A percentile compares a stretch with the other conserved stretches of the same genome.
Evolutionary conservation across 2,329 filamentous ascomycete species (phyloP).

Genomic region (Parastagonospora avenae): DNA sequence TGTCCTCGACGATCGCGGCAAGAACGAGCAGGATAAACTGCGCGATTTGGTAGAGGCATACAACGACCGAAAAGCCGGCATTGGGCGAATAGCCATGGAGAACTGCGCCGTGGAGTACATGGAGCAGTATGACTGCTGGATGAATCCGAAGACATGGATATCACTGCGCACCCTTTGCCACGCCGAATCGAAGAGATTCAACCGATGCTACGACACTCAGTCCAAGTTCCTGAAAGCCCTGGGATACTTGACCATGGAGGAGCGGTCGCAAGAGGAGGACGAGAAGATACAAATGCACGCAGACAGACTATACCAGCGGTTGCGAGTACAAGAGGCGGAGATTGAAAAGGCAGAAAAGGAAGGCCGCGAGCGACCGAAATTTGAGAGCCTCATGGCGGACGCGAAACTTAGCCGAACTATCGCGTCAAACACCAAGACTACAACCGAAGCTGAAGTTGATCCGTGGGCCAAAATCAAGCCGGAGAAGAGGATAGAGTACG

Average conservation of each 20-base stretch:
- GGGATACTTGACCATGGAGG: constrained; percentile 76
- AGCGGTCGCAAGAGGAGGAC: constrained; percentile 73
- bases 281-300: constrained; percentile 90
- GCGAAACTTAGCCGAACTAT: constrained; percentile 35
- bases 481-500: constrained; percentile 35
- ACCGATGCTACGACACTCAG: constrained; percentile 89
- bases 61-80: constrained; percentile 78
- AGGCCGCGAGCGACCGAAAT: constrained; percentile 60
- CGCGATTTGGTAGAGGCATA: constrained; percentile 79
- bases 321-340: constrained; percentile 79
- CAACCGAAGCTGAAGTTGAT: constrained; percentile 18
- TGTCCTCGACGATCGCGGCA: constrained; percentile 70
- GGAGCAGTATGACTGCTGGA: constrained; percentile 82
- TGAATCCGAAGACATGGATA: constrained; percentile 65
- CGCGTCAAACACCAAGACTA: constrained; percentile 7
- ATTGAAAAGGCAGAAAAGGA: constrained; percentile 71
- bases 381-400: constrained; percentile 61
- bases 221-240: constrained; percentile 88
- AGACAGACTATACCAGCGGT: constrained; percentile 84
- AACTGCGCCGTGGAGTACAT: constrained; percentile 91
- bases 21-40: constrained; percentile 79
- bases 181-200: constrained; percentile 75
- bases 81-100: constrained; percentile 83
- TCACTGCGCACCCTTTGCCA: constrained; percentile 81
- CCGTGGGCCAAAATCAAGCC: constrained; percentile 41